Evolutionary conservation across 2,329 filamentous ascomycete species (phyloP).

Genomic region (Pseudopithomyces chartarum): DNA sequence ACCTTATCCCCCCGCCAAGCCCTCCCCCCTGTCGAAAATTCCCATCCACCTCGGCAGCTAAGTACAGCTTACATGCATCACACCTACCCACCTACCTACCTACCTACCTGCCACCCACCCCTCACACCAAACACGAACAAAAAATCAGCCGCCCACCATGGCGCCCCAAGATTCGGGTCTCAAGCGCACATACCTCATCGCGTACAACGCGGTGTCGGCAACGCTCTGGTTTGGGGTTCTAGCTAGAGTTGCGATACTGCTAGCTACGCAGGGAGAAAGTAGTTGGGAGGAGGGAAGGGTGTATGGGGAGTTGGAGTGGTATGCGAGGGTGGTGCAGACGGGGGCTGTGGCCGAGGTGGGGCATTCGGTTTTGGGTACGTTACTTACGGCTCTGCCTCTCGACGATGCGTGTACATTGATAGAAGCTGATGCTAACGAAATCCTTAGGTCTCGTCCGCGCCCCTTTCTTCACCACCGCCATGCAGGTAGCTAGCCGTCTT

Average conservation of each 20-base stretch:
- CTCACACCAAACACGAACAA: too few species aligned
- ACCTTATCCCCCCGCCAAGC: neutral
- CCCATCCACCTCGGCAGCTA: conserved; percentile 2
- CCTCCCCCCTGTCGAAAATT: neutral
- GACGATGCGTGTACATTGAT: too few species aligned
- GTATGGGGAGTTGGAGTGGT: conserved; percentile 66
- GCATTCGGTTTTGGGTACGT: conserved; percentile 76
- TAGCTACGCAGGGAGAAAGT: conserved; percentile 46
- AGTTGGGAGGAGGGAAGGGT: conserved; percentile 52
- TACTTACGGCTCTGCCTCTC: too few species aligned
- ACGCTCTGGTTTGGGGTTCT: conserved; percentile 80
- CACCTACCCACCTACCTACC: neutral
- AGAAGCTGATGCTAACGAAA: neutral
- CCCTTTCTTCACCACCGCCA: conserved; percentile 80
- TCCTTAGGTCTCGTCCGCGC: conserved; percentile 78
- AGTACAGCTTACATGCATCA: neutral
- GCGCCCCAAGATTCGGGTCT: conserved; percentile 12
- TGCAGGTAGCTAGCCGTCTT: conserved; percentile 88
- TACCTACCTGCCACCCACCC: conserved; percentile 1
- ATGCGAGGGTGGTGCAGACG: conserved; percentile 81
- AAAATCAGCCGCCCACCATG: conserved; percentile 11
- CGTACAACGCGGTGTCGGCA: conserved; percentile 83
- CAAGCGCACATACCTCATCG: conserved; percentile 68
- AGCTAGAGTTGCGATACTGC: conserved; percentile 63
- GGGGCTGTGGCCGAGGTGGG: conserved; percentile 81